These are phyloP conservation scores for Huntiella savannae DNA, from an alignment of 2,329 filamentous ascomycete species.

Conservation along the genomic window DNA sequence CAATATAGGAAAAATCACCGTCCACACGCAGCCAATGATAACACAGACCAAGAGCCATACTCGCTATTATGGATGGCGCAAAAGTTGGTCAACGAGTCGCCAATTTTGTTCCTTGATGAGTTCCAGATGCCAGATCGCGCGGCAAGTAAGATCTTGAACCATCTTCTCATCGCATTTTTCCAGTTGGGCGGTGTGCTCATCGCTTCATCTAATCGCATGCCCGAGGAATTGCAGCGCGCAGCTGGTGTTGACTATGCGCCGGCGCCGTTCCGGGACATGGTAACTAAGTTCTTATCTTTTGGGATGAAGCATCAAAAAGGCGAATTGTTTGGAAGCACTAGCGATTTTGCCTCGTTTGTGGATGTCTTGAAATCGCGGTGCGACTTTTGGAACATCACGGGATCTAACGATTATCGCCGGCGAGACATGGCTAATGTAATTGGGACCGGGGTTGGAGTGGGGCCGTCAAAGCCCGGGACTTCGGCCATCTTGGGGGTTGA, in stretches of 20 bases:
- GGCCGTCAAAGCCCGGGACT: neutral
- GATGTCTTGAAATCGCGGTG: constrained; percentile 60
- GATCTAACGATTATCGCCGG: constrained; percentile 33
- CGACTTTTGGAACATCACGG: constrained; percentile 72
- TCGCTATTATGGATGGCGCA: constrained; percentile 56
- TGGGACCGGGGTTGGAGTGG: neutral
- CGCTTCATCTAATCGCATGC: constrained; percentile 67
- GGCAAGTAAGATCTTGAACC: constrained; percentile 60
- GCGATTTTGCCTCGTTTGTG: constrained; percentile 59
- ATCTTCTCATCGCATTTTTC: constrained; percentile 63
- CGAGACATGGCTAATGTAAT: neutral
- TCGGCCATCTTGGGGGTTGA: too few species aligned
- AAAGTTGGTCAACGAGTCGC: constrained; percentile 54
- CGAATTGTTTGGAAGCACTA: constrained; percentile 38
- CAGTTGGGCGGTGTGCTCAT: constrained; percentile 65
- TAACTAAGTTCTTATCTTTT: constrained; percentile 25
- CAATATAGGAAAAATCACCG: constrained; percentile 28
- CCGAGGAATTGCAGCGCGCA: constrained; percentile 60
- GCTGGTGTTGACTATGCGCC: constrained; percentile 48
- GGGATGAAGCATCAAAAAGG: constrained; percentile 18
- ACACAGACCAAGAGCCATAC: constrained; percentile 29
- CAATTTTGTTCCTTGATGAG: constrained; percentile 64
- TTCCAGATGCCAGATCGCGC: constrained; percentile 68
- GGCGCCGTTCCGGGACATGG: constrained; percentile 32
- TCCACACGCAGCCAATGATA: constrained; percentile 11